These are phyloP conservation scores for Boletus nobilissimus DNA, from an alignment of 1,284 basidiomycete genomes.

Conservation along the genomic window DNA sequence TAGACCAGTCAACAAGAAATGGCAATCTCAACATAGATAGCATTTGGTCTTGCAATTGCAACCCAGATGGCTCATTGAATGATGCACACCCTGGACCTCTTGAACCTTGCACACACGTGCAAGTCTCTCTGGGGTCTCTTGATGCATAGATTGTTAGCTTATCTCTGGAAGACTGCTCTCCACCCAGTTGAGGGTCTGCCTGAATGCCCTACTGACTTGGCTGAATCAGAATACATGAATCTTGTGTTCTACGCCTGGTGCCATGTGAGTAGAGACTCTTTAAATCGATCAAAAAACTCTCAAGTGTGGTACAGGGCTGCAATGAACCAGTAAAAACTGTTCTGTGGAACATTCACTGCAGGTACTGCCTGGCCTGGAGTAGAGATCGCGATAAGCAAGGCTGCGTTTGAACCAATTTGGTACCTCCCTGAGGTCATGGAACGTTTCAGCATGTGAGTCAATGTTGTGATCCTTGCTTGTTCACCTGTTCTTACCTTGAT, in stretches of 20 bases:
- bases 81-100: constrained; percentile 56
- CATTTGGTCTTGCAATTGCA: constrained; percentile 79
- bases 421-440: constrained; percentile 93
- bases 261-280: constrained; percentile 11
- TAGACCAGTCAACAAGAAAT: constrained; percentile 83
- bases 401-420: constrained; percentile 94
- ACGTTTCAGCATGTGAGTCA: constrained; percentile 85
- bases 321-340: constrained; percentile 5
- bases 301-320: neutral
- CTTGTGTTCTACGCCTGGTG: constrained; percentile 38
- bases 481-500: constrained; percentile 4
- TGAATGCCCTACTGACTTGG: constrained; percentile 43
- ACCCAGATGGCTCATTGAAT: constrained; percentile 69
- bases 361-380: constrained; percentile 66
- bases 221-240: constrained; percentile 46
- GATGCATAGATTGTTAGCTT: constrained; percentile 13
- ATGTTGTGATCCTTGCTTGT: neutral
- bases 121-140: constrained; percentile 13
- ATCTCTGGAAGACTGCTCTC: constrained; percentile 7
- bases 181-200: constrained; percentile 21
- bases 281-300: neutral
- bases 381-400: constrained; percentile 89
- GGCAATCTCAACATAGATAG: constrained; percentile 83
- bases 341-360: constrained; percentile 23
- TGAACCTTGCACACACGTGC: constrained; percentile 18